Percentiles rank a stretch among this genome's conserved stretches.
Evolutionary conservation across 2,329 filamentous ascomycete genomes (phyloP).

Genomic region (Metarhizium album): DNA sequence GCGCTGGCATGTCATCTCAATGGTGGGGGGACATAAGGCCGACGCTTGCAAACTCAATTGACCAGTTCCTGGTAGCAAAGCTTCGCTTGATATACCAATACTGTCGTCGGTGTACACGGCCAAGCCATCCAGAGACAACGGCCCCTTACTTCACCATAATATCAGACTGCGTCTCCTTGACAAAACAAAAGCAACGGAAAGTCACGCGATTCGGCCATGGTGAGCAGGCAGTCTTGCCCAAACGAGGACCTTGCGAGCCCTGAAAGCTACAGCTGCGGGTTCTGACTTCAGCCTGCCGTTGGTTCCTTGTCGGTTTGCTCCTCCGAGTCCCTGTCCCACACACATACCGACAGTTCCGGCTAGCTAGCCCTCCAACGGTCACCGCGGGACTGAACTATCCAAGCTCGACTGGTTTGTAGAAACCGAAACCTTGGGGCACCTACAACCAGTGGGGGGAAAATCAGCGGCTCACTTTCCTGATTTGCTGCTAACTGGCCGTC

Average conservation of each 20-base stretch:
- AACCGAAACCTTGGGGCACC: too few species aligned
- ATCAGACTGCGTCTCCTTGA: not conserved
- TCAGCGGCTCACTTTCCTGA: not conserved
- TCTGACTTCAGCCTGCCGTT: too few species aligned
- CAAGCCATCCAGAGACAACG: not conserved
- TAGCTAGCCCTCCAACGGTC: not conserved
- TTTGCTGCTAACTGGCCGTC: not conserved
- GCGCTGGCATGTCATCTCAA: not conserved
- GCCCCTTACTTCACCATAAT: not conserved
- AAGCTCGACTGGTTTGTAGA: not conserved
- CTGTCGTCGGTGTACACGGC: not conserved
- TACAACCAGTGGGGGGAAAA: too few species aligned
- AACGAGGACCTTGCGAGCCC: not conserved
- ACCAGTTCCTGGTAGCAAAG: not conserved
- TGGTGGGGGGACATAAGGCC: not conserved
- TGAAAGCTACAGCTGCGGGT: not conserved
- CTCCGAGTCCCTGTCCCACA: not conserved
- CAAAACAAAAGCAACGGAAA: not conserved
- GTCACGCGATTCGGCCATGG: too few species aligned
- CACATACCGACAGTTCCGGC: not conserved
- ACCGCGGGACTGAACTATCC: not conserved
- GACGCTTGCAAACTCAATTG: not conserved
- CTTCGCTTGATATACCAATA: not conserved
- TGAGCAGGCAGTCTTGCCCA: not conserved
- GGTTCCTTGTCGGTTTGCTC: too few species aligned